Base-by-base conservation (phyloP, 2,329 filamentous ascomycete species). In the Dactylella cylindrospora region DNA sequence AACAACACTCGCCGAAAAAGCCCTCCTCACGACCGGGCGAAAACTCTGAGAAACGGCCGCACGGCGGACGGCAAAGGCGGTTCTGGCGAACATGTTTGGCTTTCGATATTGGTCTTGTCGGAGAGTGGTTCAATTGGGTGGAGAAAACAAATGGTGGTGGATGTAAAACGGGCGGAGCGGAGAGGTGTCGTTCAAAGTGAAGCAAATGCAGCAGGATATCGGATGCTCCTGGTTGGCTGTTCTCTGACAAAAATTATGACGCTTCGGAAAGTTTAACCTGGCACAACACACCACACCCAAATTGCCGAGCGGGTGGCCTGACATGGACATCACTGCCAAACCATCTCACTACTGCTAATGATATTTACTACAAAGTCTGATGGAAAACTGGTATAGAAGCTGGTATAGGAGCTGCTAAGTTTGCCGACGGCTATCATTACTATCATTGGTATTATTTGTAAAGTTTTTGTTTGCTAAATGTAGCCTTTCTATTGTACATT, bases 401-500 rank as follows among this genome's bases (percentile, higher is more conserved):
- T n/a, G n/a, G n/a, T n/a, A n/a, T n/a, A n/a, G n/a, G n/a, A n/a
- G n/a, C n/a, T n/a, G n/a, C n/a, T n/a, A n/a, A n/a, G n/a, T n/a
- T n/a, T n/a, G n/a, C n/a, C n/a, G 32, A 13, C 6, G 6, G n/a
- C 12, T 6, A 5, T 15, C n/a, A 20, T 9, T 39, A 39, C n/a
- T 19, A n/a, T 20, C 36, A 40, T 50, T 47, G 23, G 25, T 40
- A 52, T 26, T 33, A 35, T 28, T 41, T 17, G 39, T 43, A 10
- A 47, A 45, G 2, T 13, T n/a, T n/a, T n/a, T n/a, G n/a, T n/a
- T n/a, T n/a, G n/a, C n/a, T n/a, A n/a, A n/a, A n/a, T n/a, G n/a
- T n/a, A n/a, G n/a, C n/a, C n/a, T n/a, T n/a, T n/a, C n/a, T 61
- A 61, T 46, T 53, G 29, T 49, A 62, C 55, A 53, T 31, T 53